Evolutionary conservation across 306 rosid species (phyloP), one percentile per base, ranked within the genome.

Genomic region (Castanea mollissima): DNA sequence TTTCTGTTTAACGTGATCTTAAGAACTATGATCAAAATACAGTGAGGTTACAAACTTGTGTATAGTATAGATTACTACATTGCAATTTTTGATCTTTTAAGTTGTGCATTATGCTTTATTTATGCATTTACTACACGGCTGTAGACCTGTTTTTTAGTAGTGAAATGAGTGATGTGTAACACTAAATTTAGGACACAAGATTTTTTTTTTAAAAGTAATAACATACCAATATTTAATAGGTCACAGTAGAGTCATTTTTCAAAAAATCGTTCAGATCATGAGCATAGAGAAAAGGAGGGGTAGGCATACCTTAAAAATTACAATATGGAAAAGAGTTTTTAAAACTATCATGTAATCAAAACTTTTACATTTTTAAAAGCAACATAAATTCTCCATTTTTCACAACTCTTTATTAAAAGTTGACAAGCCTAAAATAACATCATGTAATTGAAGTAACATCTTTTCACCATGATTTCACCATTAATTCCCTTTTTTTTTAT

Each of bases 141-240:
- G 2, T 25, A 25, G 27, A 1, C 27, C 27, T 25, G 27, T 25
- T 25, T 25, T 25, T 25, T 25, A 55, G 44, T 78, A 54, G 27
- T 25, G 1, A 25, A 25, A 25, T 25, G 27, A 25, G 27, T 25
- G 27, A 25, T 25, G 27, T 25, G 27, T 25, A 25, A 25, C 27
- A 1, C 27, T 25, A 25, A 25, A 25, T 1, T 1, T 25, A 25
- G 27, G 27, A 25, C 27, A 25, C 27, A 25, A 1, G 27, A 25
- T 1, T 25, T 25, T 25, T 25, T 25, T 25, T 25, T 25, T 21
- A 21, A 1, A 25, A 25, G 1, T 25, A 25, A 25, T 25, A 25
- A 25, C 87, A 76, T 77, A 93, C 97, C 78, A 93, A 69, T 84
- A 97, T 93, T 83, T 88, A 81, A 82, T 93, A 93, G 55, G 92